Percentiles rank a stretch among this genome's conserved stretches.
phyloP scores from a whole-genome alignment of 148 eudicot genomes.

The Rheum nobile region DNA sequence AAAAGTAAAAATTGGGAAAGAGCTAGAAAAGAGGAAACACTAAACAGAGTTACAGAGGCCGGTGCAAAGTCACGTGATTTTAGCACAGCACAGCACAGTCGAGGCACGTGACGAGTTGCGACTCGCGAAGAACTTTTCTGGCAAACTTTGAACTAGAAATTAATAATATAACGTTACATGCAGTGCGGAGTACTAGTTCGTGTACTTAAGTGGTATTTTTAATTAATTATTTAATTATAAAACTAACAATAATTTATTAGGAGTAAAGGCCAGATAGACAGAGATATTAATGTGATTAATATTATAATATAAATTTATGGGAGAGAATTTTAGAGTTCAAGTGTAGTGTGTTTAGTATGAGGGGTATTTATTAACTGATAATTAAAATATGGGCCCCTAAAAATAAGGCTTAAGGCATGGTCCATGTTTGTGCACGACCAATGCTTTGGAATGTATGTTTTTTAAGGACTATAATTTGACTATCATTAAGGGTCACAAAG shows the following conservation, averaged over 20 bases:
- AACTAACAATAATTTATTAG: neutral
- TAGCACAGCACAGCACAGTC: conserved; percentile 5
- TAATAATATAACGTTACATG: neutral
- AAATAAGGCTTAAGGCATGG: conserved; percentile 9
- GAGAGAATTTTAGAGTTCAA: conserved; percentile 4
- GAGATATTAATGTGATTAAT: conserved; percentile 4
- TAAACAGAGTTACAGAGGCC: conserved; percentile 3
- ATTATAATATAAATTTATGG: neutral
- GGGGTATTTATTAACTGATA: neutral
- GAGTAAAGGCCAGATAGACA: conserved; percentile 5
- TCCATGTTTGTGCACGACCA: conserved; percentile 10
- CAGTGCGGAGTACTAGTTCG: neutral
- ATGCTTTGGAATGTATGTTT: conserved; percentile 8
- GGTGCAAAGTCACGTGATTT: conserved; percentile 6
- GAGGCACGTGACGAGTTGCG: conserved; percentile 8
- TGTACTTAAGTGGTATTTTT: conserved; percentile 1
- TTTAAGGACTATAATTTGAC: conserved; percentile 8
- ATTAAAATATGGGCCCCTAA: conserved; percentile 4
- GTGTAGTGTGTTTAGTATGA: conserved; percentile 1
- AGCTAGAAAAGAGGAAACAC: neutral
- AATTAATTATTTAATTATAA: neutral
- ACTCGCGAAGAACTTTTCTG: conserved; percentile 9
- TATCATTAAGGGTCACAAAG: neutral
- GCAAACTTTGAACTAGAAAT: conserved; percentile 3
- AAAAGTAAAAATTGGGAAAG: neutral